These are phyloP conservation scores for Parietaria judaica DNA, from an alignment of 306 rosid genomes.

Conservation along the genomic window DNA sequence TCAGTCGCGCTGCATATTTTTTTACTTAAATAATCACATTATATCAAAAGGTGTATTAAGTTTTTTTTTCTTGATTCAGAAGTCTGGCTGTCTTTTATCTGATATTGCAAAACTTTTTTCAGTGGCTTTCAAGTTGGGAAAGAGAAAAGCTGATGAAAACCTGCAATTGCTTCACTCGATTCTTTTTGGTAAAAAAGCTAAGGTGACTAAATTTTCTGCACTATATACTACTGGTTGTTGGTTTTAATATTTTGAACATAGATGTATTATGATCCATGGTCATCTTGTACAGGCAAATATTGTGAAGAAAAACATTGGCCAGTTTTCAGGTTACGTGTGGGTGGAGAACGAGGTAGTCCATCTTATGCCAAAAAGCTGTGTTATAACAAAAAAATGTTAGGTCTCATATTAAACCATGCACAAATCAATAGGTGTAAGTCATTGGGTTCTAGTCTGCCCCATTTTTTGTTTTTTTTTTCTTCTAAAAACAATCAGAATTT, in stretches of 20 bases:
- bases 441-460: too few relatives aligned
- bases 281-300: conserved; percentile 47
- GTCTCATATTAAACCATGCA: too few relatives aligned
- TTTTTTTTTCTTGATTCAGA: conserved; percentile 18
- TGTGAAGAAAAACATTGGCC: conserved; percentile 60
- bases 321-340: conserved; percentile 88
- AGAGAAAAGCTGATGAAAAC: conserved; percentile 89
- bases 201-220: conserved; percentile 35
- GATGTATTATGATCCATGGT: conserved; percentile 9
- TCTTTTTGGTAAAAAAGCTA: conserved; percentile 79
- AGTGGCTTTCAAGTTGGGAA: conserved; percentile 92
- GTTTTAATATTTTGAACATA: conserved; percentile 3
- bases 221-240: neutral
- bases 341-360: conserved; percentile 63
- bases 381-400: too few relatives aligned
- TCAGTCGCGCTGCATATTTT: too few relatives aligned
- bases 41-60: neutral
- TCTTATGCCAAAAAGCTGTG: neutral
- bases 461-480: too few relatives aligned
- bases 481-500: too few relatives aligned
- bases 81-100: conserved; percentile 23
- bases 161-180: conserved; percentile 72
- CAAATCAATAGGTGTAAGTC: too few relatives aligned
- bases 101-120: conserved; percentile 34
- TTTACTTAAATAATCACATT: neutral